phyloP scores from a whole-genome alignment of 1,284 basidiomycete species.

The Ustilago sp. region DNA sequence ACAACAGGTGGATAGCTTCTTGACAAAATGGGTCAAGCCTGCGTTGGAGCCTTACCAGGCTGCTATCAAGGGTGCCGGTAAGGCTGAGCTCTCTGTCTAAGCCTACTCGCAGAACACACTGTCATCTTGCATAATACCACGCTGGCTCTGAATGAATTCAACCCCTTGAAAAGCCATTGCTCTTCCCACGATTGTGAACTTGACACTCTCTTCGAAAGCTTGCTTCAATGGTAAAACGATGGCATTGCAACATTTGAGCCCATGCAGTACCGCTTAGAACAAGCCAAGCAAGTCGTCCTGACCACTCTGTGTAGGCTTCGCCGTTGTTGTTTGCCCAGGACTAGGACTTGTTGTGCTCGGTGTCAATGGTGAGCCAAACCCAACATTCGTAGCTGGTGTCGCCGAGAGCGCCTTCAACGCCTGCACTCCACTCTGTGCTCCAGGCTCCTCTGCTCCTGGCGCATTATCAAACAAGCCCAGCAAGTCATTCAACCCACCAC shows the following conservation, averaged over 20 bases:
- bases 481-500: slow-evolving; percentile 57
- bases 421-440: slow-evolving; percentile 54
- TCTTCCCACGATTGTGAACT: too few relatives aligned
- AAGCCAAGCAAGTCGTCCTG: slow-evolving; percentile 51
- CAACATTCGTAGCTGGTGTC: slow-evolving; percentile 4
- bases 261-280: slow-evolving; percentile 27
- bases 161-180: background rate
- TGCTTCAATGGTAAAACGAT: background rate
- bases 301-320: slow-evolving; percentile 14
- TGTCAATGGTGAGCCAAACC: slow-evolving; percentile 22
- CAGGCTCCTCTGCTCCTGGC: slow-evolving; percentile 55
- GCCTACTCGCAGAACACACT: background rate
- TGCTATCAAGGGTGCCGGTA: slow-evolving; percentile 76
- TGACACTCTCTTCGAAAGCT: too few relatives aligned
- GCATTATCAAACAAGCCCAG: slow-evolving; percentile 62
- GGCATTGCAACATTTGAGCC: background rate
- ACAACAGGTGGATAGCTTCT: slow-evolving; percentile 73
- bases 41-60: slow-evolving; percentile 78
- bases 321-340: slow-evolving; percentile 1
- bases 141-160: background rate
- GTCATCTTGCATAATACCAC: slow-evolving; percentile 15
- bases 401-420: slow-evolving; percentile 47
- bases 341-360: slow-evolving; percentile 2
- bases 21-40: slow-evolving; percentile 89
- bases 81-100: slow-evolving; percentile 72